Base-by-base conservation (phyloP, 1,284 basidiomycete genomes). In the Cryptococcus hybrid region DNA sequence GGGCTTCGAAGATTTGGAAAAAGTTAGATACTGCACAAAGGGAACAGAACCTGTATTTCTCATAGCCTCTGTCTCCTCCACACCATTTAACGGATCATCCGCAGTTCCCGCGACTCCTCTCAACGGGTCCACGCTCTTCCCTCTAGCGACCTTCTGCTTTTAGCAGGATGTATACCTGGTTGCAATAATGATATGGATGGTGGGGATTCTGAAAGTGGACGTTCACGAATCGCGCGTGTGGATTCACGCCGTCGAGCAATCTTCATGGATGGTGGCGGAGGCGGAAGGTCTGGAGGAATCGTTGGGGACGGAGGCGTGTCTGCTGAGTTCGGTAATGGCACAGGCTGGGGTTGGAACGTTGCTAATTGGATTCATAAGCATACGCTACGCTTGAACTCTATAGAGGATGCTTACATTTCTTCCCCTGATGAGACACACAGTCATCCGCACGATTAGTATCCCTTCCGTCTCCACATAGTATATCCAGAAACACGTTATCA, bases 241-340 rank as follows among this genome's bases (percentile, higher is more conserved):
- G 73, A 70, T 11, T 71, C 67, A 57, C 69, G 60, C 30, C 67
- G 56, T 40, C 75, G 65, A 18, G 75, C 75, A 37, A 69, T 69
- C 49, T 69, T 69, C 37, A 61, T 57, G 48, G 67, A 69, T 2
- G 74, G 73, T 2, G 70, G 71, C 9, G 76, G 76, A 15, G 77
- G 75, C 24, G 70, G 71, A 7, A 71, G 52, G 39, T 62, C 55
- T 2, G 62, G 34, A n/a, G 59, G 56, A 1, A 61, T 55, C 7
- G 64, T 61, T 12, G 59, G 62, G 24, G 68, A 66, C 2, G 69
- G 67, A 3, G 68, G 65, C 2, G 69, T 69, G 45, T 65, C 60
- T 2, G 67, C 63, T 15, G 73, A 69, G 51, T 69, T 62, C 5
- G 60, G 43, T 39, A 62, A 47, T 11, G 61, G 55, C 6, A 71